These are phyloP conservation scores for Clausena lansium DNA, from an alignment of 345 rosid species.

Conservation along the genomic window DNA sequence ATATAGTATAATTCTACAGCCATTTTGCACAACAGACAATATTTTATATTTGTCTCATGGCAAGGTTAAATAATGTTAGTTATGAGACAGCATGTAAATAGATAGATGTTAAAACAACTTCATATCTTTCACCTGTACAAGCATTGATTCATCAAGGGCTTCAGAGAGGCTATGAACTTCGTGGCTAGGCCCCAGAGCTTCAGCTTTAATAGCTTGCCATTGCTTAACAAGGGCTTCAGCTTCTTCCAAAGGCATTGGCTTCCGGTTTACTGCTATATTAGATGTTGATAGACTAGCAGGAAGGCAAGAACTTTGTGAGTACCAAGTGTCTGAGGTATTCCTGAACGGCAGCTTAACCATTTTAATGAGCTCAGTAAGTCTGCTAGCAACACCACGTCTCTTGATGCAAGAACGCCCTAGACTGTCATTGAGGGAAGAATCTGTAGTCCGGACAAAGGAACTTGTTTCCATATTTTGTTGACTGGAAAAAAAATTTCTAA, in stretches of 20 bases:
- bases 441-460: conserved; percentile 35
- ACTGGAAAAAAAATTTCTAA: conserved; percentile 32
- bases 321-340: conserved; percentile 33
- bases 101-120: neutral
- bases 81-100: neutral
- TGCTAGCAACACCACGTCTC: conserved; percentile 35
- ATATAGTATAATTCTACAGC: too few species aligned
- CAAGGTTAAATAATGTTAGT: neutral
- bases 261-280: conserved; percentile 34
- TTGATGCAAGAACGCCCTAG: conserved; percentile 25
- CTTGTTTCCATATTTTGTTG: conserved; percentile 33
- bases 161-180: conserved; percentile 60
- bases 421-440: conserved; percentile 35
- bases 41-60: neutral
- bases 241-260: conserved; percentile 73
- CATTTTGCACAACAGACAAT: too few species aligned
- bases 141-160: conserved; percentile 89
- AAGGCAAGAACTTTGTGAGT: conserved; percentile 32
- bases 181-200: conserved; percentile 83
- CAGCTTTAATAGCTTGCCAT: conserved; percentile 92
- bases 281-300: conserved; percentile 49
- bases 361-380: conserved; percentile 48
- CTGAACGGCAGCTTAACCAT: conserved; percentile 41
- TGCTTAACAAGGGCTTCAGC: conserved; percentile 87
- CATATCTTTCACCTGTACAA: conserved; percentile 61